Percentiles rank a stretch among this genome's conserved stretches.
Conservation (phyloP, 176 grass and related monocot species). For the Oryza glaberrima region DNA sequence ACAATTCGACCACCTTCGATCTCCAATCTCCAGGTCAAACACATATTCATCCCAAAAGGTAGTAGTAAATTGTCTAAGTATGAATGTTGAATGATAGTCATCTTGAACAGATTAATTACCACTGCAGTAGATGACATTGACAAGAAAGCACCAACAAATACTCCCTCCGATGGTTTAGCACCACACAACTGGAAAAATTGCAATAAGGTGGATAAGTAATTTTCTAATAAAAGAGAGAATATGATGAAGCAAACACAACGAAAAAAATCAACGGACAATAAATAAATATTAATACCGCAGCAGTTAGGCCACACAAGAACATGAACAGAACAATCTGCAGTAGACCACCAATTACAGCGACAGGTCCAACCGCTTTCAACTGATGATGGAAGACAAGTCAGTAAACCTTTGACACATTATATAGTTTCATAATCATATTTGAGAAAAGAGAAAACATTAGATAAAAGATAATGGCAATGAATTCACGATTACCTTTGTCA, state of each 20-base stretch:
- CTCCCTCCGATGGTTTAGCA: constrained; percentile 86
- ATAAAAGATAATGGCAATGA: constrained; percentile 19
- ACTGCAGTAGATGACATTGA: constrained; percentile 99
- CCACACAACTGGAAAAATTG: constrained; percentile 71
- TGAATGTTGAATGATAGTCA: neutral
- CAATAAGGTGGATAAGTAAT: constrained; percentile 20
- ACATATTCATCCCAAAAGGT: constrained; percentile 2
- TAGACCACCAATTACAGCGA: constrained; percentile 93
- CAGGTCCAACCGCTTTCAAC: constrained; percentile 86
- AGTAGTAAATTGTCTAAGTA: constrained; percentile 7
- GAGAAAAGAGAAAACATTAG: constrained; percentile 13
- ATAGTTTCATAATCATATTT: constrained; percentile 32
- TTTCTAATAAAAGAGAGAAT: constrained; percentile 28
- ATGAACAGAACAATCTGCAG: constrained; percentile 99
- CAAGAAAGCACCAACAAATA: constrained; percentile 98
- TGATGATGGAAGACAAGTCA: constrained; percentile 53
- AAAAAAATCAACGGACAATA: constrained; percentile 7
- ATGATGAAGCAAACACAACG: constrained; percentile 23
- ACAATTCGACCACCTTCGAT: neutral
- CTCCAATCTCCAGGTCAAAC: constrained; percentile 28
- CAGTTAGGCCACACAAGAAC: constrained; percentile 96
- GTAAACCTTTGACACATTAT: constrained; percentile 2
- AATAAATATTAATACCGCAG: constrained; percentile 55
- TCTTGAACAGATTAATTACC: constrained; percentile 63
- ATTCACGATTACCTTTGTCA: constrained; percentile 69